Evolutionary conservation across 2,329 filamentous ascomycete genomes (phyloP).

Genomic region (Tricladium varicosporioides): DNA sequence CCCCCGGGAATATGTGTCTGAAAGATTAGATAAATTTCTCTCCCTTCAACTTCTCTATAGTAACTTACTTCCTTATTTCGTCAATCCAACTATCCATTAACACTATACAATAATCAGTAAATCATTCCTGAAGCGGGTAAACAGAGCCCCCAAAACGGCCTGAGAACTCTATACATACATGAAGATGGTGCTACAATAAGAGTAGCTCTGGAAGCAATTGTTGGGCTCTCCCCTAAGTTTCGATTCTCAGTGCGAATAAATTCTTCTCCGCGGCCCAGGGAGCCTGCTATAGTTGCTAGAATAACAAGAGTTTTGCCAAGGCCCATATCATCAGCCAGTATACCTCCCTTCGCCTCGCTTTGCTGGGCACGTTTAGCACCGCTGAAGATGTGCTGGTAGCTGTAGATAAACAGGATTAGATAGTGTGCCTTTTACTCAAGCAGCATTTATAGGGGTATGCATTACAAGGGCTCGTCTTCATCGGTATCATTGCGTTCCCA

Average conservation of each 20-base stretch:
- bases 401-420: not conserved
- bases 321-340: conserved; percentile 93
- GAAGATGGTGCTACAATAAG: not conserved
- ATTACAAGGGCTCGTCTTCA: not conserved
- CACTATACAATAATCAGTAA: not conserved
- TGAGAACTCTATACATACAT: not conserved
- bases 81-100: not conserved
- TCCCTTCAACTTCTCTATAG: not conserved
- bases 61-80: not conserved
- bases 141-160: not conserved
- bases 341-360: conserved; percentile 69
- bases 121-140: not conserved
- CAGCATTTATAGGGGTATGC: not conserved
- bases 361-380: not conserved
- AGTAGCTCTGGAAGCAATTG: not conserved
- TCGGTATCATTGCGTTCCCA: not conserved
- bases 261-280: not conserved
- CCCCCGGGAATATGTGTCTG: not conserved
- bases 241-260: not conserved
- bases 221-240: not conserved
- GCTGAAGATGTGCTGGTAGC: not conserved
- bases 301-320: conserved; percentile 77
- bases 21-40: not conserved
- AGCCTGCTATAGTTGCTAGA: not conserved
- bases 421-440: not conserved